Conservation (phyloP, 1,284 basidiomycete species). For the Neonothopanus nambi region DNA sequence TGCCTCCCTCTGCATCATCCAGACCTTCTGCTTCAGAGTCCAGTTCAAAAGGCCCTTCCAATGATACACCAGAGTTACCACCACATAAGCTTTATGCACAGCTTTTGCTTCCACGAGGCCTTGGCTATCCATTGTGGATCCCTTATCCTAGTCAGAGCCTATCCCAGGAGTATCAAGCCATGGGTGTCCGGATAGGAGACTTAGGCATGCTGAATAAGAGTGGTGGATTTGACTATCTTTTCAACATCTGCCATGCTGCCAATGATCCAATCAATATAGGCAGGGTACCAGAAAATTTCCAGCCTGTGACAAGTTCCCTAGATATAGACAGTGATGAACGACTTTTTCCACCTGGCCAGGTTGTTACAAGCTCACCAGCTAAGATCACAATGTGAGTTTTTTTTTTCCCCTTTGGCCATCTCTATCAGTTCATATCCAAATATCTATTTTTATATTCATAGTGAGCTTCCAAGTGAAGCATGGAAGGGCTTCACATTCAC, state of each 20-base stretch:
- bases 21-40: no score
- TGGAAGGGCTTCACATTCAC: neutral
- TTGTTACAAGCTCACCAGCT: neutral
- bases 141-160: neutral
- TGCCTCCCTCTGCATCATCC: no score
- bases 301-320: neutral
- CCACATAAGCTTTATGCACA: neutral
- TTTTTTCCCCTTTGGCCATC: no score
- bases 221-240: constrained; percentile 7
- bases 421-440: no score
- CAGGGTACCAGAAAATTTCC: constrained; percentile 5
- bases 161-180: neutral
- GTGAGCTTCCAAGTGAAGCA: neutral
- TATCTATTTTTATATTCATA: no score
- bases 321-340: neutral
- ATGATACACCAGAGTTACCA: no score
- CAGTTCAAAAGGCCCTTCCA: no score
- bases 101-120: neutral
- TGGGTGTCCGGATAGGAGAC: constrained; percentile 8
- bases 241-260: constrained; percentile 6
- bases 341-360: neutral
- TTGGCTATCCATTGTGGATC: constrained; percentile 4
- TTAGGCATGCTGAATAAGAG: neutral
- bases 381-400: no score
- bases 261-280: neutral